Evolutionary conservation across 2,329 filamentous ascomycete genomes (phyloP).

Genomic region (Sclerotinia sclerotiorum): DNA sequence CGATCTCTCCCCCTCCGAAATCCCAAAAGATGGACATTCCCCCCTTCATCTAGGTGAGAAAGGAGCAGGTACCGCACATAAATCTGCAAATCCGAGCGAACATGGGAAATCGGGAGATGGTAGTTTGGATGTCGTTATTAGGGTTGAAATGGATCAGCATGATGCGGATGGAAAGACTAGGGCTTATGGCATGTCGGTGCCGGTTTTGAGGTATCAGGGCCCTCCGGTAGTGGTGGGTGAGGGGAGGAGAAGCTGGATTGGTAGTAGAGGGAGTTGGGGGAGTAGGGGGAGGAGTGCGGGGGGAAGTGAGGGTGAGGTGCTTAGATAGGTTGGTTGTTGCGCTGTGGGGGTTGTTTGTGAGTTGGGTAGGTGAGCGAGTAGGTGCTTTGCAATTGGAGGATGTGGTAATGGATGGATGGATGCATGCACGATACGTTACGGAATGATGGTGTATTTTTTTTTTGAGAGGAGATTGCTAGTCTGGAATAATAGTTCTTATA

Average conservation of each 20-base stretch:
- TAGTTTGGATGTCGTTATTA: slow-evolving; percentile 77
- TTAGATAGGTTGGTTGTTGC: too few relatives aligned
- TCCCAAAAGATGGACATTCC: slow-evolving; percentile 65
- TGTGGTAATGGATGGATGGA: not conserved
- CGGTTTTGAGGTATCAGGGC: slow-evolving; percentile 43
- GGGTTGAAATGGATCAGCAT: slow-evolving; percentile 83
- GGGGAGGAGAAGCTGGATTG: slow-evolving; percentile 3
- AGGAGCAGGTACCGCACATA: slow-evolving; percentile 75
- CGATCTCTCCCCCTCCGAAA: slow-evolving; percentile 34
- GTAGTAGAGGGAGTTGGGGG: not conserved
- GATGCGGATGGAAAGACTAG: slow-evolving; percentile 77
- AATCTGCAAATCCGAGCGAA: slow-evolving; percentile 55
- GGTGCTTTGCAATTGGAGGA: not conserved
- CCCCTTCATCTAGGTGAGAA: slow-evolving; percentile 75
- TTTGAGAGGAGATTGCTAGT: not conserved
- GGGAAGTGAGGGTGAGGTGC: not conserved
- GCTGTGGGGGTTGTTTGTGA: not conserved
- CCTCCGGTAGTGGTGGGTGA: not conserved
- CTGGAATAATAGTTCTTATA: not conserved
- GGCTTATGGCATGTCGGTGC: slow-evolving; percentile 84
- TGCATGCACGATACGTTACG: too few relatives aligned
- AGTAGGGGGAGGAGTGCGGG: not conserved
- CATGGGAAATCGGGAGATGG: slow-evolving; percentile 58
- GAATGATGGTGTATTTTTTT: not conserved
- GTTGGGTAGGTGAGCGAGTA: not conserved